phyloP scores from a whole-genome alignment of 371 early-diverging fungal genomes.

The Mortierella sp. region DNA sequence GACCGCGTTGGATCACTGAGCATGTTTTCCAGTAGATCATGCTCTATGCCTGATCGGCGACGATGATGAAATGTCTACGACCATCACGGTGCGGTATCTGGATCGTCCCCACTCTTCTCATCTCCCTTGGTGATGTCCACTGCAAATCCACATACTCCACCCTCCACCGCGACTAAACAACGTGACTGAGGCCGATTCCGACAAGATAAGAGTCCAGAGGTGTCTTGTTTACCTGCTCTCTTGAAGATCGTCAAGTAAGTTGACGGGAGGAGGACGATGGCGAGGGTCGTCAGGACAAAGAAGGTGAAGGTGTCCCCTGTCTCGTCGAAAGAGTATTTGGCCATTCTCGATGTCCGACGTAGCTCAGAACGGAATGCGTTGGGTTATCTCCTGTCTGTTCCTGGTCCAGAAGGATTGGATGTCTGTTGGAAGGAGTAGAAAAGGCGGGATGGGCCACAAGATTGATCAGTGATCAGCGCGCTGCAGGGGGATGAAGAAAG shows the following conservation, averaged over 20 bases:
- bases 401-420: not conserved
- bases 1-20: too few relatives aligned
- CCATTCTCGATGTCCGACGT: slow-evolving; percentile 35
- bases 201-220: not conserved
- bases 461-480: too few relatives aligned
- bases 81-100: too few relatives aligned
- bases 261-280: slow-evolving; percentile 82
- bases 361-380: too few relatives aligned
- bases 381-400: too few relatives aligned
- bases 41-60: too few relatives aligned
- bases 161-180: too few relatives aligned
- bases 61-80: too few relatives aligned
- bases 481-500: slow-evolving; percentile 1
- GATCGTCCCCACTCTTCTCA: too few relatives aligned
- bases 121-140: too few relatives aligned
- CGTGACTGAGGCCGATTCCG: not conserved
- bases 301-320: slow-evolving; percentile 94
- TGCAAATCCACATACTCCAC: too few relatives aligned
- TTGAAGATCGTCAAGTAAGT: slow-evolving; percentile 68
- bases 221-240: slow-evolving; percentile 58
- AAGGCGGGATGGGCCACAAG: not conserved
- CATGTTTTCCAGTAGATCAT: too few relatives aligned
- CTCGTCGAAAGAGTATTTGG: slow-evolving; percentile 92
- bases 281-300: slow-evolving; percentile 87
- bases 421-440: slow-evolving; percentile 10